Evolutionary conservation across 805 yeast species (phyloP), one percentile per base, ranked within the genome.

Genomic region (Komagataella ulmi): DNA sequence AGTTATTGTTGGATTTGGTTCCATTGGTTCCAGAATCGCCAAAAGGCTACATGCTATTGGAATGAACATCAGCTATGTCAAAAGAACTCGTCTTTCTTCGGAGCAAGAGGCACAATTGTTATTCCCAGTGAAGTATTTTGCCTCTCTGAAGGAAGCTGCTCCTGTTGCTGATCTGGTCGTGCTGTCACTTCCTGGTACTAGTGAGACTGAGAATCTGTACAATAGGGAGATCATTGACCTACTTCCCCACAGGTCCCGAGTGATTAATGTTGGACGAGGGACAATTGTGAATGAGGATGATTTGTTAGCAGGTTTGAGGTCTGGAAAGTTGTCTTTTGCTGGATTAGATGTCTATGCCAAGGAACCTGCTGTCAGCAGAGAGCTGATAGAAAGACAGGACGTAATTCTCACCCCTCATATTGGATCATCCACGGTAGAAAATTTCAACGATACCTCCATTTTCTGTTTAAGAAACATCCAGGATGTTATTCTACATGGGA

Each of bases 191-290:
- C 95, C 95, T 3, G 80, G 80, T 17, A 74, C 80, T 2, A 72
- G 77, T 3, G 73, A 75, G 19, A 83, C 93, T 0, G 57, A 67
- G 8, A 73, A 81, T 58, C 61, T 85, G 54, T 65, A 85, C 54
- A 77, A 83, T 58, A 62, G 61, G 40, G 59, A 69, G 0, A 61
- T 81, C 0, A 69, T 86, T 19, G 63, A 65, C 7, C 57, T 67
- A 49, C 68, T 84, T 52, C 71, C 74, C 45, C 66, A 69, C 45
- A 83, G 85, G 1, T 73, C 82, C 6, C 70, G 86, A 50, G 67
- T 86, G 21, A 80, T 86, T 49, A 86, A 86, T 59, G 80, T 86
- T 46, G 95, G 95, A 1, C 70, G 95, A 54, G 95, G 95, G 1
- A 58, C 75, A 2, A 76, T 85, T 43, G 73, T 86, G 54, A 80